Evolutionary conservation across 148 eudicot species (phyloP), one percentile per base, ranked within the genome.

Genomic region (Euryodendron excelsum): DNA sequence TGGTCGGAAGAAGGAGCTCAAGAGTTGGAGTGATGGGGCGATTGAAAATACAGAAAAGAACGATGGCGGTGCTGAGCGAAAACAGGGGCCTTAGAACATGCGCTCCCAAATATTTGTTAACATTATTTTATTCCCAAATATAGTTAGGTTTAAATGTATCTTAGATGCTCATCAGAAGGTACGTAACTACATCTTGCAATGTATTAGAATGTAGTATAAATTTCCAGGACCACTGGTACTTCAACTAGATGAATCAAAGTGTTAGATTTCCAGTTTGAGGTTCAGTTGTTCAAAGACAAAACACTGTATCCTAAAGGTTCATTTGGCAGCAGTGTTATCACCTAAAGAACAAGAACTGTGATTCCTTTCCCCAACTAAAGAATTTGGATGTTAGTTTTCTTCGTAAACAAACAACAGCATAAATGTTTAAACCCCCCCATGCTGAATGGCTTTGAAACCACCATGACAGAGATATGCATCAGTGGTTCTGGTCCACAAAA

Each of bases 1-100:
- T 33, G 74, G 39, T 66, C 28, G 5, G 48, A 81, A 79, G 31
- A 76, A 85, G 69, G 88, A 86, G 79, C 73, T 77, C 17, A 76
- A 82, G 72, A 75, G 74, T 67, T 78, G 85, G 85, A 72, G 83
- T 17, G 62, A 48, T 28, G 77, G 53, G 31, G 30, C 1, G 30
- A 34, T 62, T 53, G 83, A 80, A 41, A 81, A 71, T 30, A 30
- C 56, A 44, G 53, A 73, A 74, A 79, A 74, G 59, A 69, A 78
- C 39, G n/a, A 28, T 30, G 39, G 7, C 11, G 39, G 7, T 17
- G 56, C 53, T n/a, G 63, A 79, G 33, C 74, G 25, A 17, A 78
- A 78, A 61, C 65, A 74, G 33, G 75, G 17, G 69, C 66, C 82
- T 50, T 75, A 75, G 80, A 60, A 12, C 60, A 23, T 10, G 31